Evolutionary conservation across 2,329 filamentous ascomycete genomes (phyloP).

Genomic region (Fusarium sp.): DNA sequence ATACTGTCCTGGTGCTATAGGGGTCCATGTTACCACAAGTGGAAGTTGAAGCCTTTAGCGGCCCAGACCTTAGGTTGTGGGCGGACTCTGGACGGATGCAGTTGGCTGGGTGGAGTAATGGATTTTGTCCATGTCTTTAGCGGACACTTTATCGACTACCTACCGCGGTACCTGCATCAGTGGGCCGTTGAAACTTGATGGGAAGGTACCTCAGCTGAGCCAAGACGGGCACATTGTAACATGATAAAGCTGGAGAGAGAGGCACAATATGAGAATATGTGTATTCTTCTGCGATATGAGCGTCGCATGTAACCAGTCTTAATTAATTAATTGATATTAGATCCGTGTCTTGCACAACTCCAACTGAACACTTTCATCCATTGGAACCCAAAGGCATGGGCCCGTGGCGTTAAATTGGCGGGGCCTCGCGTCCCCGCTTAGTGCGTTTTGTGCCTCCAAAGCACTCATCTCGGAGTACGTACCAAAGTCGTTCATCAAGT

Average conservation of each 20-base stretch:
- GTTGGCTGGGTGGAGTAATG: constrained; percentile 15
- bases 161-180: constrained; percentile 35
- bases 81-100: constrained; percentile 1
- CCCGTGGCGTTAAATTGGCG: constrained; percentile 36
- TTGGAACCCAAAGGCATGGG: constrained; percentile 18
- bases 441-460: constrained; percentile 22
- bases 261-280: neutral
- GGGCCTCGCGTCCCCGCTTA: constrained; percentile 31
- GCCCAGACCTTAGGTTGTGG: constrained; percentile 1
- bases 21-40: neutral
- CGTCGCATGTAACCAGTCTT: neutral
- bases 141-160: constrained; percentile 19
- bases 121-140: constrained; percentile 15
- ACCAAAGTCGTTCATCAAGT: neutral
- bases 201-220: neutral
- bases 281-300: neutral
- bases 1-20: neutral
- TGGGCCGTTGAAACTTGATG: constrained; percentile 16
- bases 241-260: neutral
- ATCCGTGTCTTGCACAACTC: neutral
- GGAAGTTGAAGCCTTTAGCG: constrained; percentile 10
- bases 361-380: neutral
- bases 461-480: neutral
- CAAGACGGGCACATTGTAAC: neutral
- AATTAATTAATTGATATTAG: neutral